A percentile compares a stretch with the other conserved stretches of the same genome.
These are phyloP conservation scores for Xylaria curta DNA, from an alignment of 495 filamentous ascomycete genomes.

Conservation along the genomic window DNA sequence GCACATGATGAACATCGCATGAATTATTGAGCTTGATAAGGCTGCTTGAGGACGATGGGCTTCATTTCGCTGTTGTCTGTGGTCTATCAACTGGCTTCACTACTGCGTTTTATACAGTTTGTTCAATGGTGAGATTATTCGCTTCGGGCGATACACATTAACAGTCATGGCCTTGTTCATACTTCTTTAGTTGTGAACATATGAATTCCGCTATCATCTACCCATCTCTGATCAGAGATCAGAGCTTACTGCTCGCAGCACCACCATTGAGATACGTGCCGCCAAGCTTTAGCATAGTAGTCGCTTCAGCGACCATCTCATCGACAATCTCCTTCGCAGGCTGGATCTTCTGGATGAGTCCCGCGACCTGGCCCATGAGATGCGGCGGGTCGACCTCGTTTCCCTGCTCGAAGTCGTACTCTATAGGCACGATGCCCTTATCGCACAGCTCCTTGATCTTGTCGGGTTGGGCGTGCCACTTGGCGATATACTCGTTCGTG, in stretches of 20 bases:
- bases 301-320: constrained; percentile 85
- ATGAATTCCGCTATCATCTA: neutral
- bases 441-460: constrained; percentile 75
- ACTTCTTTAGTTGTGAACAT: neutral
- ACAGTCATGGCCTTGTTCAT: neutral
- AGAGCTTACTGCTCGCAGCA: constrained; percentile 51
- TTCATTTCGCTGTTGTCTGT: neutral
- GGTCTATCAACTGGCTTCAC: neutral
- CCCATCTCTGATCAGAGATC: constrained; percentile 40
- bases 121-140: neutral
- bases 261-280: constrained; percentile 52
- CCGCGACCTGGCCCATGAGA: constrained; percentile 94
- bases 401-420: constrained; percentile 77
- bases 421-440: constrained; percentile 76
- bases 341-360: constrained; percentile 71
- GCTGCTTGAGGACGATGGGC: no score
- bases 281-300: constrained; percentile 67
- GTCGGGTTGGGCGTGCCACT: constrained; percentile 76
- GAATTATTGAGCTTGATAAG: neutral
- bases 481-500: constrained; percentile 79
- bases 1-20: constrained; percentile 25
- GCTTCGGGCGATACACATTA: neutral
- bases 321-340: constrained; percentile 82
- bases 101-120: neutral
- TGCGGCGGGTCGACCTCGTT: constrained; percentile 80